These are phyloP conservation scores for Protostelium mycophagum DNA, from an alignment of 78 protist genomes.

Conservation along the genomic window DNA sequence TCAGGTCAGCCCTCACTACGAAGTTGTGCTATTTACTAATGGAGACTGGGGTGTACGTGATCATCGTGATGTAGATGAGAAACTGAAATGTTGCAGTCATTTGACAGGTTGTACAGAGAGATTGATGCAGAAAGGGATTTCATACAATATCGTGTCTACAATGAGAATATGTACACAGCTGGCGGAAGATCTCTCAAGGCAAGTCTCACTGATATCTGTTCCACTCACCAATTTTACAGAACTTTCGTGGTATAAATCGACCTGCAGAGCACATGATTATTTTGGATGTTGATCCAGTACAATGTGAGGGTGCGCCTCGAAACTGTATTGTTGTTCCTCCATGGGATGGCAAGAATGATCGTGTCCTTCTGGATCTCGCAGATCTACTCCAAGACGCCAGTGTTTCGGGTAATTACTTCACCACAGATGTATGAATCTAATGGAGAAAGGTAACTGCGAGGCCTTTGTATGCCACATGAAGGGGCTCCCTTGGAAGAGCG, in stretches of 20 bases:
- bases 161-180: background rate
- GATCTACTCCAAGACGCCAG: background rate
- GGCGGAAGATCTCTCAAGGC: background rate
- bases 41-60: background rate
- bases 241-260: background rate
- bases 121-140: background rate
- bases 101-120: background rate
- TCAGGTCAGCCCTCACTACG: background rate
- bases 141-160: background rate
- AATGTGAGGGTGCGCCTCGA: background rate
- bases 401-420: background rate
- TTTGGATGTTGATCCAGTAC: background rate
- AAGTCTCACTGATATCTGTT: background rate
- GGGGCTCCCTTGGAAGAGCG: background rate
- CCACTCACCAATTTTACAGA: background rate
- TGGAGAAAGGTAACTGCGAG: background rate
- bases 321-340: background rate
- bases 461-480: background rate
- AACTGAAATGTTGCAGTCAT: background rate
- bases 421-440: background rate
- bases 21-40: background rate
- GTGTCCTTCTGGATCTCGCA: background rate
- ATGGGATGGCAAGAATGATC: background rate
- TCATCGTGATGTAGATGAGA: too few relatives aligned
- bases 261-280: background rate